Conservation (phyloP, 257 asterid genomes). For the Nicotiana undulata region DNA sequence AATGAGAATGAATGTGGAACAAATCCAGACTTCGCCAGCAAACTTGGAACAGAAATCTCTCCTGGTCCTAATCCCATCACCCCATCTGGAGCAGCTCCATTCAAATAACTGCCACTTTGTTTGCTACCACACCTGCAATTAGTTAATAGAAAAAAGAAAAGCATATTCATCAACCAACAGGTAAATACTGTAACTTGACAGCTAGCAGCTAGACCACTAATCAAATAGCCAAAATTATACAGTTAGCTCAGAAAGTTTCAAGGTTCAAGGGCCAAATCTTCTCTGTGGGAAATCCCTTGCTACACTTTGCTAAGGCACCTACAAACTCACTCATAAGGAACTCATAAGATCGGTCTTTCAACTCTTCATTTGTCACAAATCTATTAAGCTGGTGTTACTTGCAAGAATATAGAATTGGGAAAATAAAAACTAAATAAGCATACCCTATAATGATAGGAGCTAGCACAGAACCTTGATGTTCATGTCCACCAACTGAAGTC, state of each 20-base stretch:
- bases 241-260: background rate
- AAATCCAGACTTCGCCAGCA: conserved; percentile 68
- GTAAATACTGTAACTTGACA: background rate
- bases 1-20: conserved; percentile 67
- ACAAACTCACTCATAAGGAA: background rate
- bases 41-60: conserved; percentile 63
- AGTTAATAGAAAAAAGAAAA: background rate
- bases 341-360: background rate
- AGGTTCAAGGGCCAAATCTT: conserved; percentile 2
- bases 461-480: conserved; percentile 28
- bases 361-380: background rate
- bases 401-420: background rate
- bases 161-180: background rate
- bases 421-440: background rate
- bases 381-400: background rate
- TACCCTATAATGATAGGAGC: conserved; percentile 67
- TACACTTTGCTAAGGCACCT: background rate
- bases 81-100: conserved; percentile 83
- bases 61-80: conserved; percentile 82
- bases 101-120: conserved; percentile 67
- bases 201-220: background rate
- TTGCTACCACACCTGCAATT: conserved; percentile 70
- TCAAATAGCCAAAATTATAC: background rate
- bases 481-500: conserved; percentile 32
- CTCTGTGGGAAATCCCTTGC: background rate